Evolutionary conservation across 352 stramenopile genomes (phyloP), one percentile per base, ranked within the genome.

Genomic region (Phytopythium sindhum): DNA sequence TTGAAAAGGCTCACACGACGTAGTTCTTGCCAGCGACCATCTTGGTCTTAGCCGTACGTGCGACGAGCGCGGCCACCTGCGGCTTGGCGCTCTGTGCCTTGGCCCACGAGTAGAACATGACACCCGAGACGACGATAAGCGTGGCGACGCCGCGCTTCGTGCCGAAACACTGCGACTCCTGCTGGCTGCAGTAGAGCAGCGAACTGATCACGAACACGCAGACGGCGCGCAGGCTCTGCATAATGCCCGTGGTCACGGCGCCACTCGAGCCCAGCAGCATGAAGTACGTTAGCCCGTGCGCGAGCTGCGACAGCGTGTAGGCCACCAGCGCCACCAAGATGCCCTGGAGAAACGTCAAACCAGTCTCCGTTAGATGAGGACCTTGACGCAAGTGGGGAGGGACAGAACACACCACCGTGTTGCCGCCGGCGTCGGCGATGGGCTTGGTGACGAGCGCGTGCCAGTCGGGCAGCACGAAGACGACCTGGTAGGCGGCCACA

Each of bases 141-240:
- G 87, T 93, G 11, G 87, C 81, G 35, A 95, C 74, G 26, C 87
- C 87, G 24, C 87, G 81, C 58, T 90, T 91, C 23, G 83, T 89
- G 63, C 93, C 82, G 59, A 93, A 95, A 67, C 87, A 95, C 58
- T 95, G 85, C 33, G 84, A 93, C 64, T 95, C 84, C 72, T 95
- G 87, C 56, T 86, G 75, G 64, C 73, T 81, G 75, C 87, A 95
- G 68, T 91, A 95, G 42, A 95, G 67, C 61, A 93, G 56, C 52
- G 87, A 95, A 63, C 84, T 93, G 69, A 95, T 81, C 26, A 69
- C 66, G 61, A 95, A 95, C 24, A 95, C 87, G 60, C 87, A 93
- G 56, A 95, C 87, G 15, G 87, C 87, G 44, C 87, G 87, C 58
- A 95, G 75, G 48, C 84, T 93, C 75, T 95, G 87, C 84, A 95